Evolutionary conservation across 768 basidiomycete genomes (phyloP), one percentile per base, ranked within the genome.

Genomic region (Phylloporus sp.): DNA sequence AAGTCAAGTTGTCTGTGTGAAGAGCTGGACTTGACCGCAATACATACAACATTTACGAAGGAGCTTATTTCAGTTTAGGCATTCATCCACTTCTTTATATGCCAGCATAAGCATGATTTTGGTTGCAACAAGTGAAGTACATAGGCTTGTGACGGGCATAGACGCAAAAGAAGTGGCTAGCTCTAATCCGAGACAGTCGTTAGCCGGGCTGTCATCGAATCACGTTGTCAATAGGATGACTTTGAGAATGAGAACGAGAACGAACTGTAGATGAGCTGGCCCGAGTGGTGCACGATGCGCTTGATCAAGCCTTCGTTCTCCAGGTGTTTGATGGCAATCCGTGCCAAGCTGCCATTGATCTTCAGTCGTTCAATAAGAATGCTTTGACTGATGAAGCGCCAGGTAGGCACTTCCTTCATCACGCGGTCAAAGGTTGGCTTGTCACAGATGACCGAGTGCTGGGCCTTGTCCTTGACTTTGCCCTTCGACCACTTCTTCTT

Each of bases 401-500:
- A 99, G 69, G 94, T 93, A 38, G 96, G 96, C 71, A 90, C 91
- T 71, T 98, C 94, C 81, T 97, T 97, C 65, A 95, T 69, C 77
- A 96, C 92, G 64, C 90, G 88, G 75, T 93, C 90, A 72, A 71
- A 95, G 59, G 86, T 88, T 45, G 83, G 57, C 78, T 97, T 95
- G 79, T 98, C 95, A 64, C 95, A 84, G 58, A 84, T 76, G 71
- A 97, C 93, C 61, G 90, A 80, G 81, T 98, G 94, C 66, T 90
- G 84, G 64, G 95, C 91, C 85, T 98, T 99, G 77, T 99, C 96
- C 86, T 99, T 99, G 71, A 99, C 96, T 77, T 98, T 98, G 69
- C 96, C 96, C 81, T 98, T 98, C 61, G 91, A 96, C 94, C 94
- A 97, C 82, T 98, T 98, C 90, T 98, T 98, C 82, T 98, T 98